These are phyloP conservation scores for Suillus discolor DNA, from an alignment of 768 basidiomycete genomes.

Conservation along the genomic window DNA sequence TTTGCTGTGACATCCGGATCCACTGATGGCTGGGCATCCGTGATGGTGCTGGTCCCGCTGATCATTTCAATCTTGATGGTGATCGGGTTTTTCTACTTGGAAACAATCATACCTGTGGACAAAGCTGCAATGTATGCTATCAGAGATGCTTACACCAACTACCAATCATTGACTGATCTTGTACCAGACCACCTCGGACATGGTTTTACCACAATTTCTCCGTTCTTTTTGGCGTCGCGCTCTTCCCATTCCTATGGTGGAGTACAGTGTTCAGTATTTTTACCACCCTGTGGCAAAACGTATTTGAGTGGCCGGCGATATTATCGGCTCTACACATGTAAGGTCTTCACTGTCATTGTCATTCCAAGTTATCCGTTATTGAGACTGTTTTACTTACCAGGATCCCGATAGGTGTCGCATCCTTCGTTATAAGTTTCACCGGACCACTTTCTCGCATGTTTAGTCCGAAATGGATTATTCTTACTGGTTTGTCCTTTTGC, in stretches of 20 bases:
- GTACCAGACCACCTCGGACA: slow-evolving; percentile 40
- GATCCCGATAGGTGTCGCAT: slow-evolving; percentile 44
- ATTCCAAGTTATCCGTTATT: slow-evolving; percentile 9
- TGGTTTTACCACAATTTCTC: slow-evolving; percentile 47
- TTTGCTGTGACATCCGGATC: slow-evolving; percentile 51
- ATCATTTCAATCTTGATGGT: slow-evolving; percentile 44
- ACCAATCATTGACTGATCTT: not conserved
- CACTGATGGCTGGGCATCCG: slow-evolving; percentile 48
- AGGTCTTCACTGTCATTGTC: slow-evolving; percentile 9
- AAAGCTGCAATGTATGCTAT: slow-evolving; percentile 44
- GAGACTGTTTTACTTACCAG: slow-evolving; percentile 19
- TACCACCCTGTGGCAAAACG: slow-evolving; percentile 42
- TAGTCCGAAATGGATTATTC: slow-evolving; percentile 48
- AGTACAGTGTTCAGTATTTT: slow-evolving; percentile 34
- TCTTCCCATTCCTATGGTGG: slow-evolving; percentile 49
- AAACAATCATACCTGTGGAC: slow-evolving; percentile 41
- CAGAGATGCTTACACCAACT: not conserved
- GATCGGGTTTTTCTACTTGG: slow-evolving; percentile 53
- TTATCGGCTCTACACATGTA: slow-evolving; percentile 43
- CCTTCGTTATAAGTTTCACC: slow-evolving; percentile 40
- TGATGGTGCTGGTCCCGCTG: slow-evolving; percentile 47
- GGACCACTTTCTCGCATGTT: slow-evolving; percentile 41
- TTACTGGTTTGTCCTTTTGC: slow-evolving; percentile 41
- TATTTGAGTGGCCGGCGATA: slow-evolving; percentile 45
- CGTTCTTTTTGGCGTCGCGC: slow-evolving; percentile 39